Evolutionary conservation across 768 basidiomycete genomes (phyloP), one percentile per base, ranked within the genome.

Genomic region (Tremella yokohamensis): DNA sequence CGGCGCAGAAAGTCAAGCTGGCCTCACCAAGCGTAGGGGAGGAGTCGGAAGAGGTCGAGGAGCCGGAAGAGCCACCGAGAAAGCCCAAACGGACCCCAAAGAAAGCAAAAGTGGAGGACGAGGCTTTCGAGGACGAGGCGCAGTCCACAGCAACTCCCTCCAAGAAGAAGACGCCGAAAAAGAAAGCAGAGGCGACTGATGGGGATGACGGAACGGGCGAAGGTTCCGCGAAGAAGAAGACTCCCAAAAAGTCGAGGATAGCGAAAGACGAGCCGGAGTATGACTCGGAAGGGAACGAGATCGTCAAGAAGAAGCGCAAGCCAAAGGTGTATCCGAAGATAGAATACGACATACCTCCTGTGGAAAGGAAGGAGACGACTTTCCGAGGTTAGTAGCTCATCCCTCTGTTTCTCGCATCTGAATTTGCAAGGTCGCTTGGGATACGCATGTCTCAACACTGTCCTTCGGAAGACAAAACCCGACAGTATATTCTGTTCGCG

Each of bases 401-500:
- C 42, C 6, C 4, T 45, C 4, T n/a, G 22, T 15, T 45, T 18
- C n/a, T 49, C 18, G 20, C 18, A 6, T 34, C 49, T 34, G 40
- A 8, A n/a, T 18, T 13, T 15, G 26, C 1, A 24, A 72, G 89
- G 88, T 59, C 79, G 82, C 55, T 76, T 85, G 37, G 84, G 83
- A 80, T 72, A 49, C 72, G 67, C 68, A 12, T 61, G 69, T 47
- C 54, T 70, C 51, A 65, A 72, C 54, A 92, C 91, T 0, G 80
- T 96, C 15, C 76, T 94, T 12, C 82, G 91, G 44, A 84, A 79
- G 26, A 80, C 79, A 59, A 89, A 86, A 63, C 89, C 90, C 3
- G 74, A 77, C 18, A 79, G 84, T 0, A 79, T 91, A 12, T 94
- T 94, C 70, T 91, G 90, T 61, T 77, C 76, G 24, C 52, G 78